These are phyloP conservation scores for Coniferiporia weirii DNA, from an alignment of 1,284 basidiomycete genomes.

Conservation along the genomic window DNA sequence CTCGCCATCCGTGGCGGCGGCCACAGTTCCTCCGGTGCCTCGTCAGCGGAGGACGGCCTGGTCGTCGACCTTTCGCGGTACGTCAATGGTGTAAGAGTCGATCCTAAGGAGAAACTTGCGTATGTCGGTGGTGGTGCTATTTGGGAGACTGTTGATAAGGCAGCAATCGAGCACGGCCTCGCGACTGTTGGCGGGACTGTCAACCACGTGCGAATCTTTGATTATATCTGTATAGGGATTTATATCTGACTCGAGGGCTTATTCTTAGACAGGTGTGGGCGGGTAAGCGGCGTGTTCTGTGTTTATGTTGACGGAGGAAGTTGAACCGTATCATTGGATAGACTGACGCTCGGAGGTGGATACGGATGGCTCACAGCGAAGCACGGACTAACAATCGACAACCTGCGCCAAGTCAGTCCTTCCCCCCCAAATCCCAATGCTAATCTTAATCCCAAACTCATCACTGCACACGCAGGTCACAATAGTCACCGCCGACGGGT, in stretches of 20 bases:
- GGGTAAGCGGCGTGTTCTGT: conserved; percentile 13
- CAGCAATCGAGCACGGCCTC: conserved; percentile 25
- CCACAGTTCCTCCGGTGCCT: conserved; percentile 27
- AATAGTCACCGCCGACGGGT: conserved; percentile 34
- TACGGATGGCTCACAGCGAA: conserved; percentile 33
- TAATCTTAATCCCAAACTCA: not conserved
- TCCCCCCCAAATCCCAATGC: not conserved
- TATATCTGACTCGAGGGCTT: not conserved
- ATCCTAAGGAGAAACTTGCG: conserved; percentile 25
- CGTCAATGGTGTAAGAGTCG: conserved; percentile 29
- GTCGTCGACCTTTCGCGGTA: conserved; percentile 34
- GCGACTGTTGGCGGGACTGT: conserved; percentile 31
- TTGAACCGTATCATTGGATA: conserved; percentile 21
- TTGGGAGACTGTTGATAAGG: conserved; percentile 34
- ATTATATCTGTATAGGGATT: not conserved
- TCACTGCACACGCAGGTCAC: conserved; percentile 24
- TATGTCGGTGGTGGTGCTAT: conserved; percentile 33
- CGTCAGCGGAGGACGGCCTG: conserved; percentile 31
- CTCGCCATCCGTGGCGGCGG: conserved; percentile 28
- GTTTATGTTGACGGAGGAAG: not conserved
- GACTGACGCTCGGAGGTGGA: conserved; percentile 36
- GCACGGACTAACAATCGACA: conserved; percentile 37
- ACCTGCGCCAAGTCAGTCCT: conserved; percentile 25
- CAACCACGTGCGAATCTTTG: conserved; percentile 19
- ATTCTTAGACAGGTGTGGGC: conserved; percentile 26